Evolutionary conservation across 2,329 filamentous ascomycete species (phyloP).

Genomic region (Phialophora expanda): DNA sequence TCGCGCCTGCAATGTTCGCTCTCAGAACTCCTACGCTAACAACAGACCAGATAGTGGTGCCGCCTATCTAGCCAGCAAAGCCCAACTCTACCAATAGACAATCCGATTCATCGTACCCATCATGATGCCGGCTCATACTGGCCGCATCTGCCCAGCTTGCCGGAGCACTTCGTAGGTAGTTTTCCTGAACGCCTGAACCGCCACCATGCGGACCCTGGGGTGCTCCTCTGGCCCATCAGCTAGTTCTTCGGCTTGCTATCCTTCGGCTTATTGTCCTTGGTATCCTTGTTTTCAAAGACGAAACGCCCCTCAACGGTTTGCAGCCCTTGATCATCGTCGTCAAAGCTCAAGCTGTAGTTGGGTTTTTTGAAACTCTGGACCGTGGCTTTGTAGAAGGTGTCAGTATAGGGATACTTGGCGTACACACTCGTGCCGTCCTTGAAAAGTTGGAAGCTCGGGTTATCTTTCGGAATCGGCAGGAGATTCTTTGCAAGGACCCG

Average conservation of each 20-base stretch:
- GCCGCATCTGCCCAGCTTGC: neutral
- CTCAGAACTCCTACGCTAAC: constrained; percentile 8
- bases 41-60: constrained; percentile 48
- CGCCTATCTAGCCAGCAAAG: constrained; percentile 48
- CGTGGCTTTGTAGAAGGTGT: constrained; percentile 83
- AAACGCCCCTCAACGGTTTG: constrained; percentile 72
- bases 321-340: constrained; percentile 75
- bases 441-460: constrained; percentile 65
- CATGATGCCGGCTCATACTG: neutral
- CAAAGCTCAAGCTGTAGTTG: constrained; percentile 68
- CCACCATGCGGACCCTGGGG: neutral
- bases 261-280: constrained; percentile 13
- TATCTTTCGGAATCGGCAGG: constrained; percentile 73
- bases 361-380: constrained; percentile 67
- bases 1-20: neutral
- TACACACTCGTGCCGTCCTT: constrained; percentile 72
- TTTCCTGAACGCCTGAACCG: neutral
- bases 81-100: constrained; percentile 17
- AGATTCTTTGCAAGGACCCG: constrained; percentile 74
- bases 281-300: constrained; percentile 71
- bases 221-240: neutral
- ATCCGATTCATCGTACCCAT: neutral
- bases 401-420: constrained; percentile 80
- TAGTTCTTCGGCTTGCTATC: constrained; percentile 1
- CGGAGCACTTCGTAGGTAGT: neutral